Percentiles rank a stretch among this genome's conserved stretches.
phyloP scores from a whole-genome alignment of 176 grass and related monocot genomes.

The Aegilops bicornis region DNA sequence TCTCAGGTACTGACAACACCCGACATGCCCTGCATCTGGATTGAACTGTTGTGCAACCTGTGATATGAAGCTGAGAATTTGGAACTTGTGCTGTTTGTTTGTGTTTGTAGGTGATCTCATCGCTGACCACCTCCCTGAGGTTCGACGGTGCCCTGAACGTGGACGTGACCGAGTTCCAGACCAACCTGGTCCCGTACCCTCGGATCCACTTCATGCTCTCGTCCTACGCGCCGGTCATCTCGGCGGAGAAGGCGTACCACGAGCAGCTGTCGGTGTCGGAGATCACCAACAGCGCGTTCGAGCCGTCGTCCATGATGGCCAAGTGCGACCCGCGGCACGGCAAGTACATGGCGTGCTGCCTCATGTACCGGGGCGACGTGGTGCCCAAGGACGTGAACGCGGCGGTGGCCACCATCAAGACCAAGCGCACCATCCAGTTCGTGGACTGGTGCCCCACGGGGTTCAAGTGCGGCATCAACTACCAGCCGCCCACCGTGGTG shows the following conservation, averaged over 20 bases:
- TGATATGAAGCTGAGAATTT: not conserved
- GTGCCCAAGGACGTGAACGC: constrained; percentile 90
- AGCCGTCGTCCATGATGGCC: constrained; percentile 85
- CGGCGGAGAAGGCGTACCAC: constrained; percentile 67
- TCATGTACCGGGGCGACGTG: constrained; percentile 89
- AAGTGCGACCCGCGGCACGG: constrained; percentile 74
- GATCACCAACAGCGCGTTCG: constrained; percentile 86
- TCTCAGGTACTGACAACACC: constrained; percentile 38
- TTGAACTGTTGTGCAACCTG: not conserved
- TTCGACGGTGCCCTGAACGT: constrained; percentile 88
- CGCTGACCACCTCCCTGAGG: constrained; percentile 72
- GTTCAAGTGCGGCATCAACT: constrained; percentile 92
- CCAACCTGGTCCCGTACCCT: constrained; percentile 85
- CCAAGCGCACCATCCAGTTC: constrained; percentile 86
- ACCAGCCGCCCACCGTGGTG: constrained; percentile 75
- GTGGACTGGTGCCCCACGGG: constrained; percentile 89
- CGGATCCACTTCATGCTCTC: constrained; percentile 90
- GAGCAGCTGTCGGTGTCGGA: constrained; percentile 81
- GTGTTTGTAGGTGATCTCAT: constrained; percentile 67
- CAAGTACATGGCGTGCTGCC: constrained; percentile 91
- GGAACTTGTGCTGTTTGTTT: not conserved
- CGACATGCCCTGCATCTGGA: not conserved
- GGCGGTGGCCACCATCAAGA: constrained; percentile 77
- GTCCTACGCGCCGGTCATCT: constrained; percentile 80
- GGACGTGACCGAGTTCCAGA: constrained; percentile 85